These are phyloP conservation scores for Russula sp. DNA, from an alignment of 768 basidiomycete genomes.

Conservation along the genomic window DNA sequence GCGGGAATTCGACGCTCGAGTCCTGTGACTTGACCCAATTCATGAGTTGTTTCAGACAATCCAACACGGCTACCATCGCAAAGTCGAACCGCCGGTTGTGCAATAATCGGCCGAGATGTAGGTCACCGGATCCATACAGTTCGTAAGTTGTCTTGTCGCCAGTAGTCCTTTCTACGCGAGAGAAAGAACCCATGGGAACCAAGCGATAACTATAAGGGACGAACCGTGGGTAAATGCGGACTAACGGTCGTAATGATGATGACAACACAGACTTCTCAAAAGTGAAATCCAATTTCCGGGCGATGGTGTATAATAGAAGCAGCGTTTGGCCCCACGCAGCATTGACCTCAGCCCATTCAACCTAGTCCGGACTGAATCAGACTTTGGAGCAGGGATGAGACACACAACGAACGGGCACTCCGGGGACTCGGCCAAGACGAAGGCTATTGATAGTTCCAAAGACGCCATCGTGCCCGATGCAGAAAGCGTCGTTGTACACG, in stretches of 20 bases:
- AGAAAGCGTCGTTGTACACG: slow-evolving; percentile 94
- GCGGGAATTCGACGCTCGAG: slow-evolving; percentile 67
- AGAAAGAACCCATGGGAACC: slow-evolving; percentile 93
- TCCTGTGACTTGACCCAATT: slow-evolving; percentile 79
- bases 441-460: slow-evolving; percentile 99
- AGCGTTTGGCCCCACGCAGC: slow-evolving; percentile 97
- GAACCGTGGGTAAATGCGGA: slow-evolving; percentile 11
- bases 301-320: slow-evolving; percentile 86
- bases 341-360: slow-evolving; percentile 98
- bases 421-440: slow-evolving; percentile 80
- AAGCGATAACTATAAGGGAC: slow-evolving; percentile 64
- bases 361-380: slow-evolving; percentile 38
- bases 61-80: slow-evolving; percentile 94
- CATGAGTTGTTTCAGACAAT: slow-evolving; percentile 88
- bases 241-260: neutral
- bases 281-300: slow-evolving; percentile 82
- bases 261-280: slow-evolving; percentile 62
- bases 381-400: neutral
- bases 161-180: slow-evolving; percentile 76
- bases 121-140: slow-evolving; percentile 90
- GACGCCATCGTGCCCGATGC: slow-evolving; percentile 89
- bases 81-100: slow-evolving; percentile 96
- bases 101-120: slow-evolving; percentile 79
- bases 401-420: slow-evolving; percentile 56
- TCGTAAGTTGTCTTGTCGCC: slow-evolving; percentile 86